A percentile compares a stretch with the other conserved stretches of the same genome.
These are phyloP conservation scores for Lolium rigidum DNA, from an alignment of 176 grass and related monocot genomes.

Conservation along the genomic window DNA sequence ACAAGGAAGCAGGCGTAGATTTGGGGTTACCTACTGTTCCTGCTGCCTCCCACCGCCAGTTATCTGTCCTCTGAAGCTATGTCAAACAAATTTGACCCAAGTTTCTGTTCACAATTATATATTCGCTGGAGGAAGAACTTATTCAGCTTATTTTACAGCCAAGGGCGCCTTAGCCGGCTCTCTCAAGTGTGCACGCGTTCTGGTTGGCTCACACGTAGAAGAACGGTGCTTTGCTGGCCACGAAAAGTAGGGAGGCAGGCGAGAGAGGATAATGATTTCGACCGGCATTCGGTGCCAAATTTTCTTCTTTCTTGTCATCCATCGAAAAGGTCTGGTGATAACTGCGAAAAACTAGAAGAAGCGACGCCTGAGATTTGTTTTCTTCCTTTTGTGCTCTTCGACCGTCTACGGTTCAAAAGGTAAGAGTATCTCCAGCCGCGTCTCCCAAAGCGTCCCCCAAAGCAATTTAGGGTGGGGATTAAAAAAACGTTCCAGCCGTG, in stretches of 20 bases:
- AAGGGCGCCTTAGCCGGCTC: background rate
- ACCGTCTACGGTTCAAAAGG: background rate
- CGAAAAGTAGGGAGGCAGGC: background rate
- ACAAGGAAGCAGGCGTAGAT: background rate
- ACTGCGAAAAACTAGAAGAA: background rate
- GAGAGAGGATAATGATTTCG: constrained; percentile 31
- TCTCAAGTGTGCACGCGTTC: background rate
- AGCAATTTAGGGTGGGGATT: too few relatives aligned
- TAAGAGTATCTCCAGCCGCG: too few relatives aligned
- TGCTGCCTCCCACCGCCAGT: background rate
- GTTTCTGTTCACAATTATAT: background rate
- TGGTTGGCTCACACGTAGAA: background rate
- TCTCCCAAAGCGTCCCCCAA: too few relatives aligned
- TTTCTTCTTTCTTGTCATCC: background rate
- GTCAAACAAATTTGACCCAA: background rate
- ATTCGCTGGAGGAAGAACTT: too few relatives aligned
- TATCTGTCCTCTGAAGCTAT: background rate
- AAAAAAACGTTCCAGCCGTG: too few relatives aligned
- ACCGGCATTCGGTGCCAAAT: constrained; percentile 15
- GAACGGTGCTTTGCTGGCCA: background rate
- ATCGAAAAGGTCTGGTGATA: background rate
- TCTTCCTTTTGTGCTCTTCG: background rate
- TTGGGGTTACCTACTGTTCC: constrained; percentile 36
- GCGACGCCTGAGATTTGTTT: background rate
- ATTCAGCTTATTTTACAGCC: constrained; percentile 20